Base-by-base conservation (phyloP, 1,139 yeast genomes). In the Saccharomyces hybrid region DNA sequence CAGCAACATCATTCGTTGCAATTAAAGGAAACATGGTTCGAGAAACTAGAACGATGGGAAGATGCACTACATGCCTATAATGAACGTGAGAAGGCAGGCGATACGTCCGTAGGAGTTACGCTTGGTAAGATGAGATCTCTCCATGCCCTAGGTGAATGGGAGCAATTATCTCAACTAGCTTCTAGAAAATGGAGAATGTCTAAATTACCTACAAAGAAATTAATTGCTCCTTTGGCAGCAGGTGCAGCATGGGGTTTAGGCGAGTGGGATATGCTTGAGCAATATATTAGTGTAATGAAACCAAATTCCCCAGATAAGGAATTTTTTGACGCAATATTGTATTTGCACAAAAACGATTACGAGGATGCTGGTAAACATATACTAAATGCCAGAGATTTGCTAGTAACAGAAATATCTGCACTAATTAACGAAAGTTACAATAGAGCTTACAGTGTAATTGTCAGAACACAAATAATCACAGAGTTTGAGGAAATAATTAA, bases 171-270 rank as follows among this genome's bases (percentile, higher is more conserved):
- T 11, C 88, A 86, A 59, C 75, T 93, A 55, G 96, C 98, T 0
- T 86, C 84, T 62, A 86, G 84, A 50, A 88, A 88, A 66, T 95
- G 99, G 99, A 77, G 75, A 28, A 77, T 77, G 49, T 81, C 96
- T 0, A 76, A 87, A 2, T 78, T 83, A 50, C 96, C 88, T 29
- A 83, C 83, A 51, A 81, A 84, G 64, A 76, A 96, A 57, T 82
- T 85, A 14, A 91, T 95, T 61, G 99, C 99, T 1, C 99, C 99
- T 0, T 75, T 95, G 54, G 99, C 99, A 0, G 99, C 98, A 0
- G 98, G 98, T 2, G 98, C 99, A 0, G 89, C 98, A 0, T 93
- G 99, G 99, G 98, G 98, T 16, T 76, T 95, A 51, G 93, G 93
- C 1, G 95, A 89, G 68, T 95, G 99, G 99, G 97, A 90, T 64